Base-by-base conservation (phyloP, 2,329 filamentous ascomycete genomes). In the Cercospora sp. region DNA sequence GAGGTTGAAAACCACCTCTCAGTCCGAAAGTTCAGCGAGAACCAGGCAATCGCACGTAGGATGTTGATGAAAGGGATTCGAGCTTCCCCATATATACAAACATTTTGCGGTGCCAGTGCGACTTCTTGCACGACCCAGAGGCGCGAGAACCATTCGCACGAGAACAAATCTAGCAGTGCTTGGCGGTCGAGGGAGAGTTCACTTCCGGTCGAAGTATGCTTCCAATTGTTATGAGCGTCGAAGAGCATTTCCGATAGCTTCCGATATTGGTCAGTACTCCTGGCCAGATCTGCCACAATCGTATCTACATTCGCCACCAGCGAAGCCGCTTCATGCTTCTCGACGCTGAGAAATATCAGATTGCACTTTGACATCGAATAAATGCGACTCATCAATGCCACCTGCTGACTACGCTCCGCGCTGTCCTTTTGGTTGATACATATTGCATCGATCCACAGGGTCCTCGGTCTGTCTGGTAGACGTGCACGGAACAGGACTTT, bases 401-500 rank as follows among this genome's bases (percentile, higher is more conserved):
- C 71, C 34, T 73, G 71, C 5, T 61, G 51, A n/a, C 26, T 61
- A 28, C 69, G 59, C 32, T 73, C 71, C 12, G 13, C 13, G 5
- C 34, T 16, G 45, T 70, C 61, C 21, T 28, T 53, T 8, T 53
- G 49, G 10, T 53, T 53, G 21, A 53, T 53, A 53, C 49, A 53
- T 21, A 24, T 43, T 13, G 71, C 65, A 59, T 73, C 71, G 30
- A 69, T 70, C 70, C 70, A 73, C 3, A 73, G n/a, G 13, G 49
- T 45, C 10, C 51, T 18, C 13, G 30, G 5, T 59, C 12, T 28
- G 7, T 65, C 55, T 32, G 7, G 8, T 21, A 45, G 32, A 16
- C 66, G 63, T 18, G 66, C 51, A 18, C 66, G 63, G 9, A 37
- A n/a, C 8, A 66, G 55, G 5, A 55, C 63, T 13, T 37, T 24